A percentile compares a stretch with the other conserved stretches of the same genome.
Evolutionary conservation across 306 rosid genomes (phyloP).

Genomic region (barrel medic (Medicago truncatula)): MtrunA17r5.0-ANR NC_053043.1:51133001-51133500

Average conservation of each 20-base stretch:
- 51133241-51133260: slow-evolving; percentile 94
- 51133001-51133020: slow-evolving; percentile 85
- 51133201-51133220: slow-evolving; percentile 52
- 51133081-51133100: slow-evolving; percentile 97
- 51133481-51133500: slow-evolving; percentile 34
- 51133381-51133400: slow-evolving; percentile 86
- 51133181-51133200: slow-evolving; percentile 20
- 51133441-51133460: slow-evolving; percentile 22
- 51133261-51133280: slow-evolving; percentile 98
- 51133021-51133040: slow-evolving; percentile 94
- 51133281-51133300: slow-evolving; percentile 95
- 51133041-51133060: slow-evolving; percentile 98
- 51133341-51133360: slow-evolving; percentile 97
- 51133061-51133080: slow-evolving; percentile 95
- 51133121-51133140: slow-evolving; percentile 99
- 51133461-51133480: slow-evolving; percentile 22
- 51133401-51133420: slow-evolving; percentile 47
- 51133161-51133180: slow-evolving; percentile 43
- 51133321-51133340: slow-evolving; percentile 69
- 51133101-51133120: slow-evolving; percentile 99
- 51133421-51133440: slow-evolving; percentile 35
- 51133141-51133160: slow-evolving; percentile 49
- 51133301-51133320: slow-evolving; percentile 90
- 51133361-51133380: slow-evolving; percentile 95
- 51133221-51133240: slow-evolving; percentile 99